phyloP scores from a whole-genome alignment of 2,329 filamentous ascomycete species.

The Penicillium sp. region DNA sequence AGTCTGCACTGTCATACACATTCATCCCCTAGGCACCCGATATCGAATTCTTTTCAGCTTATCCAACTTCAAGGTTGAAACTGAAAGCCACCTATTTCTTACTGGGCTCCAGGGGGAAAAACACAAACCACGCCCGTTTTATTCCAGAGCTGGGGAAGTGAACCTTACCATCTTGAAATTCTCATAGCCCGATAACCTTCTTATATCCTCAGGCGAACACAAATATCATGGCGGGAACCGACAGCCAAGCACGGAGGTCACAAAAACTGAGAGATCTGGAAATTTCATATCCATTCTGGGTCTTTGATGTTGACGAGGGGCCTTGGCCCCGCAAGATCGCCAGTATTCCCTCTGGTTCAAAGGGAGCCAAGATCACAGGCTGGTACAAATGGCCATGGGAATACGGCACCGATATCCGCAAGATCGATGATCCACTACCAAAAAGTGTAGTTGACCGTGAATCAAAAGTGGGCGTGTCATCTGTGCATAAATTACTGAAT shows the following conservation, averaged over 20 bases:
- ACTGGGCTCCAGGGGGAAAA: no score
- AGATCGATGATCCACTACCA: background rate
- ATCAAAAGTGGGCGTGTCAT: background rate
- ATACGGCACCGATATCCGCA: background rate
- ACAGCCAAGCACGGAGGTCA: background rate
- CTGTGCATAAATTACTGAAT: background rate
- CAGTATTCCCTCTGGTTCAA: background rate
- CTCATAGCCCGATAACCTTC: no score
- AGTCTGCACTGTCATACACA: no score
- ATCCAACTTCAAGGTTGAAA: no score
- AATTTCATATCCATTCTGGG: background rate
- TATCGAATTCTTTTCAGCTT: no score
- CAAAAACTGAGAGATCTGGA: background rate
- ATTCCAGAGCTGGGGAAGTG: no score
- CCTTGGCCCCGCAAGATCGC: background rate
- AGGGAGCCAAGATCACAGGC: background rate
- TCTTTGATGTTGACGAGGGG: background rate
- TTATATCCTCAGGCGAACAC: no score
- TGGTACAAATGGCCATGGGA: background rate
- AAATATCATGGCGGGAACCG: background rate
- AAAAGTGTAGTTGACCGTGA: background rate
- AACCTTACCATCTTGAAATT: no score
- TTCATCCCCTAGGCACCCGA: no score
- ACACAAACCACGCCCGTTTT: no score
- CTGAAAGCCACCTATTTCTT: no score